phyloP scores from a whole-genome alignment of 768 basidiomycete genomes.

The Chalciporus sphaerocephalus region DNA sequence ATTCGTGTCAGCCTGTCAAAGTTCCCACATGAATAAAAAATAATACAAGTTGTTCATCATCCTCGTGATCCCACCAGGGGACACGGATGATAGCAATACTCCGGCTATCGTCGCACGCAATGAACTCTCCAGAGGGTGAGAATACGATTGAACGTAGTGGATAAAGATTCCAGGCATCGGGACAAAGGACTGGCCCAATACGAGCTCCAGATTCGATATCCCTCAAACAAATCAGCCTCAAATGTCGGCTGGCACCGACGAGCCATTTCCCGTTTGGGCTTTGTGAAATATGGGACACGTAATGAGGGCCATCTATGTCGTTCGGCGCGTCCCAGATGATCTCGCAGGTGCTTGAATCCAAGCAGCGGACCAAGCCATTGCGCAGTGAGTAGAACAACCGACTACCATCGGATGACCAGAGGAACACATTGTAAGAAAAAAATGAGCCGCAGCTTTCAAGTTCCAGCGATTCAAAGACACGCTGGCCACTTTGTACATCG shows the following conservation, averaged over 20 bases:
- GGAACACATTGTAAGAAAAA: not conserved
- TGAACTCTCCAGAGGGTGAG: not conserved
- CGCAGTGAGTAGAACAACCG: not conserved
- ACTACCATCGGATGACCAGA: not conserved
- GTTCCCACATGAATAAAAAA: too few species aligned
- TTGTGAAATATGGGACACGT: too few species aligned
- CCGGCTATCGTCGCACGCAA: not conserved
- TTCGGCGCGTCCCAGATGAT: too few species aligned
- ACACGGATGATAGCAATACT: not conserved
- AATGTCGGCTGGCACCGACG: too few species aligned
- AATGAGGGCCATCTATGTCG: too few species aligned
- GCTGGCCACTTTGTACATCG: not conserved
- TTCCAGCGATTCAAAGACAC: not conserved
- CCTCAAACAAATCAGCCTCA: too few species aligned
- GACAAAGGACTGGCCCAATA: too few species aligned
- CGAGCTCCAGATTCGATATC: too few species aligned
- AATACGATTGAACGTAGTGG: too few species aligned
- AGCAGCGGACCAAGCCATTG: not conserved
- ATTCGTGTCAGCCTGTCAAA: too few species aligned
- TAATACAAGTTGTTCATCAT: not conserved
- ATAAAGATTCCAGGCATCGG: too few species aligned
- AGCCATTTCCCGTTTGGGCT: too few species aligned
- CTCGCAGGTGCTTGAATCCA: not conserved
- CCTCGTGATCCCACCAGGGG: not conserved
- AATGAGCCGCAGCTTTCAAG: not conserved